These are phyloP conservation scores for Turnera subulata DNA, from an alignment of 345 rosid genomes.

Conservation along the genomic window DNA sequence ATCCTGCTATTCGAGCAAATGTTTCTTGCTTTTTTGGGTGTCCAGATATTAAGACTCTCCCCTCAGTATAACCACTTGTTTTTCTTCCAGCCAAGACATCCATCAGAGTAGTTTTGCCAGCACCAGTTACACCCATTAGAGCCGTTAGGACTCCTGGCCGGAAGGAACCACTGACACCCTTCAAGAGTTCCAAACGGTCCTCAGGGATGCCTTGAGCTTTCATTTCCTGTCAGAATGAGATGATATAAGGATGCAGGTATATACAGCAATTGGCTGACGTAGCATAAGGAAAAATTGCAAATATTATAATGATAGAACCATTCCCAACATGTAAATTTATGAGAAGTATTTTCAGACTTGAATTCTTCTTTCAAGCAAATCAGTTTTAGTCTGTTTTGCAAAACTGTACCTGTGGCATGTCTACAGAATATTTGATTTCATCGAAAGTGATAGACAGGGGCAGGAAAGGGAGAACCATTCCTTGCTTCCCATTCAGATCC, in stretches of 20 bases:
- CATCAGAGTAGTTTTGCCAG: constrained; percentile 80
- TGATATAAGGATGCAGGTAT: not conserved
- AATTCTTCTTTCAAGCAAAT: no score
- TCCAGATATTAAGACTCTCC: constrained; percentile 59
- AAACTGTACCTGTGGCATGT: constrained; percentile 63
- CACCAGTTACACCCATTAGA: constrained; percentile 67
- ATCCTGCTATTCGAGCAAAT: constrained; percentile 65
- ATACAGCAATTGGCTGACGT: not conserved
- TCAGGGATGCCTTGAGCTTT: constrained; percentile 50
- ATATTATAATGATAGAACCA: no score
- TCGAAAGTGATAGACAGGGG: constrained; percentile 58
- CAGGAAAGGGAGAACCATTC: constrained; percentile 26
- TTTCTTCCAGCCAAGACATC: constrained; percentile 82
- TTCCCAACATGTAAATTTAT: no score
- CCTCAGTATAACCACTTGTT: constrained; percentile 66
- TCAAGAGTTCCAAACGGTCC: constrained; percentile 51
- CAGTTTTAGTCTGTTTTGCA: no score
- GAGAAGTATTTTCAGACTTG: no score
- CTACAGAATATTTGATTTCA: constrained; percentile 50
- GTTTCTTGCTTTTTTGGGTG: constrained; percentile 68
- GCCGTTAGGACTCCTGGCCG: constrained; percentile 77
- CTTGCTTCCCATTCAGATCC: not conserved
- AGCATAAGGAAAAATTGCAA: no score
- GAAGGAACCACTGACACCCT: constrained; percentile 69
- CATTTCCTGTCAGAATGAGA: constrained; percentile 35